These are phyloP conservation scores for Fusarium paranaense DNA, from an alignment of 2,329 filamentous ascomycete species.

Conservation along the genomic window DNA sequence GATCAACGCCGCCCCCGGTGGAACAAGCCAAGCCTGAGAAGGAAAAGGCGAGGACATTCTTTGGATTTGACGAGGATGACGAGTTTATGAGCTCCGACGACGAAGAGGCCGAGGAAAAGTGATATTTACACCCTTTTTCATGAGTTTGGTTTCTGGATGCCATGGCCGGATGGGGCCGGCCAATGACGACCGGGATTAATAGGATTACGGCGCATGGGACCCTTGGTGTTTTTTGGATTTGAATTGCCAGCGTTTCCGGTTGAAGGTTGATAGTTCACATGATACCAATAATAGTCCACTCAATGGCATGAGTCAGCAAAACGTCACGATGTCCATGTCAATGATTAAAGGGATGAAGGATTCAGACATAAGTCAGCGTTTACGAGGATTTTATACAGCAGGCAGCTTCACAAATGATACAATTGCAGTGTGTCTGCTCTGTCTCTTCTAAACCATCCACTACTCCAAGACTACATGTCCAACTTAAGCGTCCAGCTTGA, in stretches of 20 bases:
- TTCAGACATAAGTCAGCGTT: constrained; percentile 37
- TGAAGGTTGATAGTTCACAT: constrained; percentile 30
- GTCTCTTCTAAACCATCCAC: constrained; percentile 45
- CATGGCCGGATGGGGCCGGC: constrained; percentile 12
- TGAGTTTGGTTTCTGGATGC: background rate
- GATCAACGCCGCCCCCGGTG: constrained; percentile 62
- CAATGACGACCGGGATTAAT: constrained; percentile 38
- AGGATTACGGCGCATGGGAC: constrained; percentile 41
- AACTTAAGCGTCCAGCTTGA: constrained; percentile 69
- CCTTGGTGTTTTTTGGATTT: constrained; percentile 25
- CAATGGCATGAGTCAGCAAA: constrained; percentile 16
- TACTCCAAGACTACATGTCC: constrained; percentile 37
- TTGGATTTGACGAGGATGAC: constrained; percentile 84
- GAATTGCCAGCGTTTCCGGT: constrained; percentile 30
- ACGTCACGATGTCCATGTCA: constrained; percentile 22
- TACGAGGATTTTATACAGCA: constrained; percentile 43
- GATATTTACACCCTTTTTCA: background rate
- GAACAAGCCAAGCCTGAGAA: constrained; percentile 55
- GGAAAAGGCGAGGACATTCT: constrained; percentile 65
- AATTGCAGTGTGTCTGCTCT: constrained; percentile 51
- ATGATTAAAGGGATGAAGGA: constrained; percentile 3
- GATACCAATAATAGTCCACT: constrained; percentile 32
- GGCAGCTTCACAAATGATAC: constrained; percentile 51
- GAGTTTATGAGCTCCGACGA: constrained; percentile 78
- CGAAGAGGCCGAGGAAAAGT: constrained; percentile 59